Base-by-base conservation (phyloP, 1,284 basidiomycete species). In the Naganishia cerealis region DNA sequence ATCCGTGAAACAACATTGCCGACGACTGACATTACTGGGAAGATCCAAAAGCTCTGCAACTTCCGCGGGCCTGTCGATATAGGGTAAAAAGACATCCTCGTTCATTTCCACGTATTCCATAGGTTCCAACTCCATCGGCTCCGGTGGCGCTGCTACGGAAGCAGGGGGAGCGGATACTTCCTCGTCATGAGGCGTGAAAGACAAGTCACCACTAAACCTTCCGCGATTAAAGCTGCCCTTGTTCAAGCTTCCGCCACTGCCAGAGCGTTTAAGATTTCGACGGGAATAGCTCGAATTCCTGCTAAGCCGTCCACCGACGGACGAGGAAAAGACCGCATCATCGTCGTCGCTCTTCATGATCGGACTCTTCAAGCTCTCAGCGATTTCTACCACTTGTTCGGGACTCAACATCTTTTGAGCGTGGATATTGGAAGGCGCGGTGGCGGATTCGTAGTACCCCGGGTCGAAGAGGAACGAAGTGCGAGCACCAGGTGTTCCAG, bases 21-120 rank as follows among this genome's bases (percentile, higher is more conserved):
- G 21, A 26, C 9, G 10, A 67, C 69, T 71, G 56, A 75, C 71
- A 68, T 80, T 81, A 58, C 66, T 65, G 10, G 73, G 72, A 36
- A 76, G 74, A 4, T 66, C 57, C 39, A 78, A 68, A 29, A 81
- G 72, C 42, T 79, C 77, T 1, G 33, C 54, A 21, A 81, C 79
- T 62, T 81, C 78, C 29, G 40, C 38, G 0, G 76, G 73, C 12
- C 80, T 75, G 40, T 80, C 74, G 42, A 78, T 72, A 70, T 76
- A 81, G 0, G 80, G 80, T 21, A 81, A 71, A 15, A 79, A 72
- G 5, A 74, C 73, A 52, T 78, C 77, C 7, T 78, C 74, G 33
- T 78, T 76, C 71, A 81, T 72, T 61, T 80, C 76, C 18, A 77
- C 73, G 54, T 80, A 81, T 61, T 81, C 79, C 62, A 81, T 76